These are phyloP conservation scores for Cercospora sp. DNA, from an alignment of 2,329 filamentous ascomycete genomes.

Conservation along the genomic window DNA sequence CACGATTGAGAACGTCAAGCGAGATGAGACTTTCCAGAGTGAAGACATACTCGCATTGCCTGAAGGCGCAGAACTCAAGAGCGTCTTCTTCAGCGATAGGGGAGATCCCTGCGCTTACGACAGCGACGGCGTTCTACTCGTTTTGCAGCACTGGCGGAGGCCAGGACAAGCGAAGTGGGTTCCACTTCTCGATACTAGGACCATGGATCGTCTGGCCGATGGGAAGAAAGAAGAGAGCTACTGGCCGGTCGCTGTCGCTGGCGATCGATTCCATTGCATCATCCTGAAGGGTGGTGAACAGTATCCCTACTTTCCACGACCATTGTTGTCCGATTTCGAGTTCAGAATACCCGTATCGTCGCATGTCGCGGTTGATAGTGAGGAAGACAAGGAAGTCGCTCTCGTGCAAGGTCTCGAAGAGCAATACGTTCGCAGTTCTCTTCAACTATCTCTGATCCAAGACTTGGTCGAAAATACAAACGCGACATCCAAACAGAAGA, in stretches of 20 bases:
- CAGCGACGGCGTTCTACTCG: constrained; percentile 81
- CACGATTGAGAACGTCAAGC: constrained; percentile 90
- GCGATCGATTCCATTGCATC: constrained; percentile 94
- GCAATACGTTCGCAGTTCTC: constrained; percentile 70
- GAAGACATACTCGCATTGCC: constrained; percentile 88
- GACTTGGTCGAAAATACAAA: constrained; percentile 72
- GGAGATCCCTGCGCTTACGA: constrained; percentile 99
- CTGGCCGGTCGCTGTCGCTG: constrained; percentile 91
- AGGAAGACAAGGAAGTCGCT: constrained; percentile 44
- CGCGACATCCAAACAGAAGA: constrained; percentile 64
- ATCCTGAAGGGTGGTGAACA: constrained; percentile 94
- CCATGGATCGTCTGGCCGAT: constrained; percentile 75
- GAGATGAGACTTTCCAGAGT: constrained; percentile 90
- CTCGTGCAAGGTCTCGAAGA: constrained; percentile 70
- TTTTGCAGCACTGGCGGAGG: constrained; percentile 86
- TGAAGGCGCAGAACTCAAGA: constrained; percentile 70
- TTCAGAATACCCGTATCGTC: constrained; percentile 77
- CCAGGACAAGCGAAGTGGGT: constrained; percentile 87
- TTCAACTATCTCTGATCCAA: constrained; percentile 71
- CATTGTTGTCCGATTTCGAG: constrained; percentile 87
- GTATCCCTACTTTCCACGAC: constrained; percentile 89
- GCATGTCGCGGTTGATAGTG: constrained; percentile 49
- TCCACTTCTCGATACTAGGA: constrained; percentile 85
- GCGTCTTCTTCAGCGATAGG: constrained; percentile 86
- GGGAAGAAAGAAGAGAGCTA: constrained; percentile 88